Base-by-base conservation (phyloP, 352 stramenopile species). In the Elongisporangium anandrum region DNA sequence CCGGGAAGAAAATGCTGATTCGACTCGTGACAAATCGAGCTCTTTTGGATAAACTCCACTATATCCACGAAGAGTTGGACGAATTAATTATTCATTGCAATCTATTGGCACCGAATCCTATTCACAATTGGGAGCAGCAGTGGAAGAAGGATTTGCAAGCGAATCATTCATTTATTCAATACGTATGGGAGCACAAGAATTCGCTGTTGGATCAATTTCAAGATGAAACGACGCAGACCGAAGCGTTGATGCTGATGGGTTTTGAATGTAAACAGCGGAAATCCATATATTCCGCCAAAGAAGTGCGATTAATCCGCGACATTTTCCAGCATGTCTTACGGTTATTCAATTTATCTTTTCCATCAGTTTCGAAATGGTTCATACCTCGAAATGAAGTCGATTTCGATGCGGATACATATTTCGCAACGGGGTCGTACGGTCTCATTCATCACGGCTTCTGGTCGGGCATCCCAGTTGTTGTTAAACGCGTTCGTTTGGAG, bases 401-500 rank as follows among this genome's bases (percentile, higher is more conserved):
- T 49, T 56, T 41, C 22, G 15, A 56, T 34, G 20, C 1, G 4
- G 20, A 2, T 10, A 17, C 56, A 9, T 20, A 21, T 7, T 65
- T 72, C 21, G 52, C 26, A 12, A 9, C 8, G 10, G 69, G 69
- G 4, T 55, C 65, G 34, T 59, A 59, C 49, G 65, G 60, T 3
- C 41, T 47, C 4, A 65, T 70, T 22, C 52, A 70, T 21, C 62
- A 52, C 5, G 68, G 65, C 3, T 54, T 57, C 24, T 79, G 68
- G 68, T 34, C 49, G 3, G 60, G 52, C 16, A 65, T 60, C 1
- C 50, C 38, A n/a, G 71, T 74, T 34, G 70, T 76, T n/a, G 50
- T 83, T 60, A 83, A 80, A 55, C 50, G 47, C 16, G 59, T 69
- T 48, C 68, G 66, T 26, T 48, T 66, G 38, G 66, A 74, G 19